Conservation (phyloP, 2,329 filamentous ascomycete species). For the Exophiala sp. region DNA sequence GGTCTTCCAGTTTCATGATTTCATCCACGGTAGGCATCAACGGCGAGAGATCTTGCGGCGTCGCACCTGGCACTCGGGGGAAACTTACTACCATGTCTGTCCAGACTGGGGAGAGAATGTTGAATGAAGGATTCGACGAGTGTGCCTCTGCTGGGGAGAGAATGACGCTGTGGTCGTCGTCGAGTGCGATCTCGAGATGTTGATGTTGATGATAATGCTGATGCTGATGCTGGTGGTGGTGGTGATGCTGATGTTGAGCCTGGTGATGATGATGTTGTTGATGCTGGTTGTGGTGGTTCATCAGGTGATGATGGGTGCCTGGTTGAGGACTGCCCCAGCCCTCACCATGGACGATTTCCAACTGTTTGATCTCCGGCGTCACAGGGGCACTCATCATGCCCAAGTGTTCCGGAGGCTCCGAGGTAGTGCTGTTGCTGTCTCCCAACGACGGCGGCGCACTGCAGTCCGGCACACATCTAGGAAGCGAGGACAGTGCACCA, state of each 20-base stretch:
- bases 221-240: slow-evolving; percentile 10
- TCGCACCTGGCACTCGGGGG: slow-evolving; percentile 35
- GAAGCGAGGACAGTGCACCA: slow-evolving; percentile 65
- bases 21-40: slow-evolving; percentile 24
- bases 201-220: slow-evolving; percentile 3
- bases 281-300: too few species aligned
- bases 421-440: slow-evolving; percentile 72
- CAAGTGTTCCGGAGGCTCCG: slow-evolving; percentile 68
- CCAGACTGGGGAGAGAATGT: slow-evolving; percentile 51
- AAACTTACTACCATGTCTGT: slow-evolving; percentile 40
- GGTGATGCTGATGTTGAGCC: slow-evolving; percentile 8
- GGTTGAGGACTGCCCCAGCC: slow-evolving; percentile 21
- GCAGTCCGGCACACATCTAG: slow-evolving; percentile 62
- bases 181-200: slow-evolving; percentile 32
- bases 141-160: slow-evolving; percentile 26
- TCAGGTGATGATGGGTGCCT: too few species aligned
- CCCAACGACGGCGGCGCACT: slow-evolving; percentile 84
- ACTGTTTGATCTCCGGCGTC: slow-evolving; percentile 63
- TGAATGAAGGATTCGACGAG: slow-evolving; percentile 14
- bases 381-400: slow-evolving; percentile 65
- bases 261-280: too few species aligned
- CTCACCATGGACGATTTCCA: slow-evolving; percentile 16
- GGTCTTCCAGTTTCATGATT: slow-evolving; percentile 16
- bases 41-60: slow-evolving; percentile 25
- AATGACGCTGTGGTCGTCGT: slow-evolving; percentile 33